Evolutionary conservation across 495 filamentous ascomycete species (phyloP), one percentile per base, ranked within the genome.

Genomic region (Xylaria acuta): DNA sequence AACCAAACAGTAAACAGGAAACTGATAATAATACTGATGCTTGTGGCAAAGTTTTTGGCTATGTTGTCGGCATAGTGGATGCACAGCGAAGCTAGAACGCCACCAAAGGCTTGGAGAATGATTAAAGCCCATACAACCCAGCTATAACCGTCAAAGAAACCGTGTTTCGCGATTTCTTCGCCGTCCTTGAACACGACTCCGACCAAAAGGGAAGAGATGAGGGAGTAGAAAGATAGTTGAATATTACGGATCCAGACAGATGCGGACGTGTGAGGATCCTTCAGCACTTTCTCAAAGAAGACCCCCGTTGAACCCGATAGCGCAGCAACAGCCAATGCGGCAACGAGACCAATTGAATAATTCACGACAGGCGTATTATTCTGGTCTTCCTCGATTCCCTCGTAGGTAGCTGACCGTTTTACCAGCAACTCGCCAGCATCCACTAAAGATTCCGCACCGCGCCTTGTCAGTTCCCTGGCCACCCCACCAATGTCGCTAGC

Each of bases 121-220:
- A 99, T 92, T 18, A 93, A 91, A 2, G 90, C 87, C 95, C 95
- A 98, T 5, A 98, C 96, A 36, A 95, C 86, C 83, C 87, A 88
- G 80, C 95, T 97, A 83, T 98, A 99, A 9, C 96, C 96, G 25
- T 91, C 91, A 76, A 98, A 98, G 80, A 98, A 93, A 6, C 96
- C 95, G 75, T 92, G 88, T 78, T 90, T 88, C 27, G 91, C 87
- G 69, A 99, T 94, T 67, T 92, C 89, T 68, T 90, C 88, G 14
- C 96, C 96, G 76, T 99, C 96, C 67, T 92, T 92, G 77, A 92
- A 91, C 4, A 97, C 81, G 6, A 99, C 92, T 0, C 94, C 95
- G 70, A 97, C 87, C 72, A 97, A 90, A 0, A 97, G 83, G 1
- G 94, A 93, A 0, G 94, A 92, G 74, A 97, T 93, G 6, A 98